phyloP scores from a whole-genome alignment of 2,329 filamentous ascomycete species.

The Teratosphaeria pseudoeucalypti region DNA sequence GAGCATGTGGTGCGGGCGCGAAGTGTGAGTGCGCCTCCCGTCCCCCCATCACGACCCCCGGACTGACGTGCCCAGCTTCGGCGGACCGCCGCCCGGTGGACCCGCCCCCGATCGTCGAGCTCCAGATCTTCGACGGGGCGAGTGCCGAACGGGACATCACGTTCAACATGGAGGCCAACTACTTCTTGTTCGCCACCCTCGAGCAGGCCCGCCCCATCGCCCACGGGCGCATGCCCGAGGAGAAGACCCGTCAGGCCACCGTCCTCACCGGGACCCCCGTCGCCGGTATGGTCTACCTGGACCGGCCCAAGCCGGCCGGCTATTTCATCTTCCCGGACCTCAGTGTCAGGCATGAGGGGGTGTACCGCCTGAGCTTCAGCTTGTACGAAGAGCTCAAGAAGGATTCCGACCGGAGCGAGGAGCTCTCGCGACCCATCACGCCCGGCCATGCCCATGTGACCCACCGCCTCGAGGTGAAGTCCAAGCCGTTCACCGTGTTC shows the following conservation, averaged over 20 bases:
- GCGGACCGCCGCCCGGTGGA: slow-evolving; percentile 88
- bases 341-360: slow-evolving; percentile 89
- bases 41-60: background rate
- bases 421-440: slow-evolving; percentile 27
- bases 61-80: slow-evolving; percentile 46
- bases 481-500: slow-evolving; percentile 74
- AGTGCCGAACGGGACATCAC: slow-evolving; percentile 50
- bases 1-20: slow-evolving; percentile 88
- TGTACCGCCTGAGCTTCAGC: slow-evolving; percentile 83
- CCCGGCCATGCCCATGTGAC: slow-evolving; percentile 54
- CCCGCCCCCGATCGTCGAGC: slow-evolving; percentile 84
- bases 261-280: slow-evolving; percentile 91
- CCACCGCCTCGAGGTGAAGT: slow-evolving; percentile 84
- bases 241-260: slow-evolving; percentile 58
- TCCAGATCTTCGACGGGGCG: slow-evolving; percentile 69
- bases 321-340: slow-evolving; percentile 98
- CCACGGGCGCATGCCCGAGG: slow-evolving; percentile 58
- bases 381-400: slow-evolving; percentile 89
- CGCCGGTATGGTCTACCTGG: slow-evolving; percentile 90
- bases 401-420: slow-evolving; percentile 54
- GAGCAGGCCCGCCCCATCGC: slow-evolving; percentile 77
- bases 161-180: slow-evolving; percentile 89
- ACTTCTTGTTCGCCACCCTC: slow-evolving; percentile 90
- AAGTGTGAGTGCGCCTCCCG: slow-evolving; percentile 59
- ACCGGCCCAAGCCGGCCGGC: slow-evolving; percentile 66